These are phyloP conservation scores for Penicillium sclerotigenum DNA, from an alignment of 2,329 filamentous ascomycete species.

Conservation along the genomic window DNA sequence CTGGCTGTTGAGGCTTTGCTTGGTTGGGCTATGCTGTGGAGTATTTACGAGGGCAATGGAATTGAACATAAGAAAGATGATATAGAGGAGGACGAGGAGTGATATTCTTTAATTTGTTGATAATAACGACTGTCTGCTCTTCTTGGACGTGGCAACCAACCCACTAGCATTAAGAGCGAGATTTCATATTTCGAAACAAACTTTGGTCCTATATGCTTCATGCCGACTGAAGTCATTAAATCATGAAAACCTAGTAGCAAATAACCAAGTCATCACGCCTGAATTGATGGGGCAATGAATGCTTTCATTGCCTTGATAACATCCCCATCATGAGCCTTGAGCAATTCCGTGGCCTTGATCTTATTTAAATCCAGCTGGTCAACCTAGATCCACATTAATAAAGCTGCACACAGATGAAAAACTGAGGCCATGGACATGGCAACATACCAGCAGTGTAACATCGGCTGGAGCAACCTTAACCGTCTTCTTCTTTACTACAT, in stretches of 20 bases:
- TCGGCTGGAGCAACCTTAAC: conserved; percentile 48
- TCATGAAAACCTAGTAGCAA: not conserved
- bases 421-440: no score
- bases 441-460: conserved; percentile 46
- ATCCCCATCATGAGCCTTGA: conserved; percentile 48
- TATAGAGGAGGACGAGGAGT: conserved; percentile 21
- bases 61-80: conserved; percentile 48
- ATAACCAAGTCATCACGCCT: conserved; percentile 4
- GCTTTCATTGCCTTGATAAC: conserved; percentile 41
- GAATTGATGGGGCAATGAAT: conserved; percentile 35
- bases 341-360: conserved; percentile 46
- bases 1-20: conserved; percentile 53
- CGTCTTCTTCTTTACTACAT: conserved; percentile 39
- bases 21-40: conserved; percentile 58
- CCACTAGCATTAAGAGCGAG: not conserved
- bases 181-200: not conserved
- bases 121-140: not conserved
- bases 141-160: not conserved
- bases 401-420: not conserved
- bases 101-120: not conserved
- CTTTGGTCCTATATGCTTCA: not conserved
- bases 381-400: conserved; percentile 23
- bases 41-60: conserved; percentile 63
- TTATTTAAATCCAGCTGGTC: conserved; percentile 48
- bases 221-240: not conserved